A percentile compares a stretch with the other conserved stretches of the same genome.
Evolutionary conservation across 179 eudicot species (phyloP).

Genomic region (Vitellaria paradoxa): DNA sequence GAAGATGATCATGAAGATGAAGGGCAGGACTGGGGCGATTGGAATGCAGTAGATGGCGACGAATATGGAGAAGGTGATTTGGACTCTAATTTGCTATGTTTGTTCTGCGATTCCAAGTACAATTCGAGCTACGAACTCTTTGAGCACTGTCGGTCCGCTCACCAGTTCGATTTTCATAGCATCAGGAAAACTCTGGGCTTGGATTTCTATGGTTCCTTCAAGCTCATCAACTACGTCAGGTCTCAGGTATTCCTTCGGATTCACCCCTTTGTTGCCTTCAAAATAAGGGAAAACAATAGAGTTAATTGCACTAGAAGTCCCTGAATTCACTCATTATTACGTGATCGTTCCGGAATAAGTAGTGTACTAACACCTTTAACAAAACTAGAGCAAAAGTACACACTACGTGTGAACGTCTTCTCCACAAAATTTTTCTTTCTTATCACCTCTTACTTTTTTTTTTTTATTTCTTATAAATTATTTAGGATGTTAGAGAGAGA

Average conservation of each 20-base stretch:
- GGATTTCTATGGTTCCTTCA: conserved; percentile 78
- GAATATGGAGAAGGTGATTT: conserved; percentile 30
- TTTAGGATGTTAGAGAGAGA: too few species aligned
- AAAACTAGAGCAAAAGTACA: too few species aligned
- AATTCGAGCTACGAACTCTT: conserved; percentile 38
- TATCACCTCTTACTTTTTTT: too few species aligned
- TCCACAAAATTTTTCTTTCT: too few species aligned
- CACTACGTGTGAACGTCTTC: too few species aligned
- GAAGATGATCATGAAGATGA: conserved; percentile 28
- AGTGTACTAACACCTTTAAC: too few species aligned
- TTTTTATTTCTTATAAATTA: too few species aligned
- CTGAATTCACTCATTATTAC: too few species aligned
- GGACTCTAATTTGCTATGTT: conserved; percentile 39
- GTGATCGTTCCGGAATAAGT: too few species aligned
- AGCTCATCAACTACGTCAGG: conserved; percentile 81
- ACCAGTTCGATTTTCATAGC: conserved; percentile 53
- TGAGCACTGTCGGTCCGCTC: conserved; percentile 52
- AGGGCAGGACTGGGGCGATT: conserved; percentile 67
- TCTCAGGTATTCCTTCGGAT: conserved; percentile 40
- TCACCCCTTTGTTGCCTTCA: neutral
- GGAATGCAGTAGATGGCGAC: conserved; percentile 61
- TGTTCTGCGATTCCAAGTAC: conserved; percentile 60
- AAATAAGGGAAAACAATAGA: neutral
- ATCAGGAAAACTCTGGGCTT: conserved; percentile 42
- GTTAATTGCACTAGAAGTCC: too few species aligned